Evolutionary conservation across 139 green algal species (phyloP).

Genomic region (Picochlorum sp.): DNA sequence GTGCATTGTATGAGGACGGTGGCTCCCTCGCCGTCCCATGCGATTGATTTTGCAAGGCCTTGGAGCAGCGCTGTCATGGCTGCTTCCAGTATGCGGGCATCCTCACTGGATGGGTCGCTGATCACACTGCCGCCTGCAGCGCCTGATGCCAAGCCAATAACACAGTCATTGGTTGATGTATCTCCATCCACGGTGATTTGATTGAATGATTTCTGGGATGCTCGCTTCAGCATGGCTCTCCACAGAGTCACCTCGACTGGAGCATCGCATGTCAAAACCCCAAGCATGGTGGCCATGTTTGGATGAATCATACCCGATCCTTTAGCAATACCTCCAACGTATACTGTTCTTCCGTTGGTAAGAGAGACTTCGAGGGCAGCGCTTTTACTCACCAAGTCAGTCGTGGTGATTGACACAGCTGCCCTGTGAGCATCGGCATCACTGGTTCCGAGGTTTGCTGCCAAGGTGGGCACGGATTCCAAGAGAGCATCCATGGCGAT

Average conservation of each 20-base stretch:
- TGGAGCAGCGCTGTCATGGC: constrained; percentile 85
- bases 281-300: constrained; percentile 99
- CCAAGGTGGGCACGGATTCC: constrained; percentile 65
- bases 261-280: constrained; percentile 90
- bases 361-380: constrained; percentile 66
- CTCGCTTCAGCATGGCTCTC: constrained; percentile 63
- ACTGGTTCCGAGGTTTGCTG: constrained; percentile 37
- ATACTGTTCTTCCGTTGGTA: constrained; percentile 44
- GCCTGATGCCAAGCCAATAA: constrained; percentile 67
- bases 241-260: constrained; percentile 64
- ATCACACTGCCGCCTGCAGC: constrained; percentile 52
- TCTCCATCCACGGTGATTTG: constrained; percentile 75
- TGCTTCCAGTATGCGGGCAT: constrained; percentile 65
- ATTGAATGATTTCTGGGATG: constrained; percentile 69
- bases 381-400: constrained; percentile 81
- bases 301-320: constrained; percentile 98
- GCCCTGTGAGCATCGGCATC: constrained; percentile 59
- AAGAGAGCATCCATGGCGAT: constrained; percentile 90
- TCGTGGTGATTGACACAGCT: constrained; percentile 87
- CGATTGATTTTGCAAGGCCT: constrained; percentile 89
- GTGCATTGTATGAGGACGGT: constrained; percentile 89
- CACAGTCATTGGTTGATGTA: constrained; percentile 78
- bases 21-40: constrained; percentile 97
- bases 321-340: constrained; percentile 90
- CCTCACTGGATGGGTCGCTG: constrained; percentile 34